Percentiles rank a stretch among this genome's conserved stretches.
Conservation (phyloP, 2,329 filamentous ascomycete species). For the Pseudocercospora macadamiae region DNA sequence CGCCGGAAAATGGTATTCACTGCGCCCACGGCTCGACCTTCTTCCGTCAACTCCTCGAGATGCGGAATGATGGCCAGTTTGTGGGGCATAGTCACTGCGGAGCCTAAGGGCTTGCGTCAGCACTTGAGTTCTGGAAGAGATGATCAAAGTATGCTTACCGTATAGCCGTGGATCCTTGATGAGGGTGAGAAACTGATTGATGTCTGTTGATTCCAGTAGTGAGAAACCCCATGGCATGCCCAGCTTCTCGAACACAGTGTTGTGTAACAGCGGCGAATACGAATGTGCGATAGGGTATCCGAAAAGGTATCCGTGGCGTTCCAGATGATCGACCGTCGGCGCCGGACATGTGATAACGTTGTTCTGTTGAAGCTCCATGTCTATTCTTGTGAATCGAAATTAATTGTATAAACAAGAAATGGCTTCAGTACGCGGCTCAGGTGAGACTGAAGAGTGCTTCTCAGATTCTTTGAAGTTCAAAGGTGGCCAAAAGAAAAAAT, state of each 20-base stretch:
- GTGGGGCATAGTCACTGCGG: slow-evolving; percentile 81
- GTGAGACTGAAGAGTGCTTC: not conserved
- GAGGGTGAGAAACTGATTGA: slow-evolving; percentile 50
- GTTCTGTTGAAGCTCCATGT: slow-evolving; percentile 20
- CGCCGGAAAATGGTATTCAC: slow-evolving; percentile 78
- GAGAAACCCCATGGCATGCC: slow-evolving; percentile 57
- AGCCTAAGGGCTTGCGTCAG: slow-evolving; percentile 50
- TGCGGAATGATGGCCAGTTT: slow-evolving; percentile 76
- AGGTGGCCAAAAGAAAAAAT: not conserved
- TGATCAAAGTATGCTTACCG: slow-evolving; percentile 46
- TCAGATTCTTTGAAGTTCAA: not conserved
- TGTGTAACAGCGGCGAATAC: slow-evolving; percentile 58
- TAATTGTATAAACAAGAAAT: too few species aligned
- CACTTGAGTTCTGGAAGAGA: not conserved
- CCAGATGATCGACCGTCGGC: slow-evolving; percentile 40
- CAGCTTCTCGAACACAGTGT: slow-evolving; percentile 56
- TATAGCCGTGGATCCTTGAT: slow-evolving; percentile 63
- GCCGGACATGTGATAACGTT: slow-evolving; percentile 30
- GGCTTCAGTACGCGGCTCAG: not conserved
- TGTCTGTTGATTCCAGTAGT: slow-evolving; percentile 51
- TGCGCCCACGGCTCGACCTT: slow-evolving; percentile 73
- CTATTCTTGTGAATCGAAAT: too few species aligned
- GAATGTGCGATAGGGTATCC: slow-evolving; percentile 62
- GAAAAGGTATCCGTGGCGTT: slow-evolving; percentile 59
- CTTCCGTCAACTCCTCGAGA: slow-evolving; percentile 72